A percentile compares a stretch with the other conserved stretches of the same genome.
These are phyloP conservation scores for Afroboletus lepidellus DNA, from an alignment of 1,284 basidiomycete species.

Conservation along the genomic window DNA sequence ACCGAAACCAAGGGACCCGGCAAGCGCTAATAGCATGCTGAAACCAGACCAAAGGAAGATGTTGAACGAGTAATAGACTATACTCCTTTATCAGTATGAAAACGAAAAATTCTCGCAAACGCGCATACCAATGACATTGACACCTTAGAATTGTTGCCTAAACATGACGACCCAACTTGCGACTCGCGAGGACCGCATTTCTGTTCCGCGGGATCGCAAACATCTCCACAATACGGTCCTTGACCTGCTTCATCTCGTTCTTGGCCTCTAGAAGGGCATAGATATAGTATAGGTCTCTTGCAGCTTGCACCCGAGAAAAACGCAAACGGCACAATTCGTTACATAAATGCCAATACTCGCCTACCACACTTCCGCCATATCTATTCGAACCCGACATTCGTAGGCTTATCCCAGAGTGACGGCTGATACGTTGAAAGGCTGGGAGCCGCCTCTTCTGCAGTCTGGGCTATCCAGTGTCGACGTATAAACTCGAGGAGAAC, in stretches of 20 bases:
- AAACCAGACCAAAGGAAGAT: slow-evolving; percentile 64
- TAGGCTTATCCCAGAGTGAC: too few relatives aligned
- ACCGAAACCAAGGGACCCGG: slow-evolving; percentile 73
- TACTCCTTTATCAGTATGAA: slow-evolving; percentile 44
- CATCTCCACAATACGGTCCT: slow-evolving; percentile 58
- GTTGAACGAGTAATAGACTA: slow-evolving; percentile 69
- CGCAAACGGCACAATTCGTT: slow-evolving; percentile 64
- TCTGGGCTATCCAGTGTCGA: too few relatives aligned
- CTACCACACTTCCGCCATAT: too few relatives aligned
- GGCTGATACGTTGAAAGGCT: too few relatives aligned
- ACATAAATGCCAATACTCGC: too few relatives aligned
- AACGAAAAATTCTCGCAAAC: slow-evolving; percentile 49
- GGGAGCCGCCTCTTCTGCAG: too few relatives aligned
- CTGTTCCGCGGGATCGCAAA: slow-evolving; percentile 75
- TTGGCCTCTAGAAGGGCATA: slow-evolving; percentile 70
- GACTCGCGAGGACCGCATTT: slow-evolving; percentile 71
- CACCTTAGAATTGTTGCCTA: slow-evolving; percentile 63
- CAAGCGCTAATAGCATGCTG: slow-evolving; percentile 46
- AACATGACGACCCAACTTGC: slow-evolving; percentile 73
- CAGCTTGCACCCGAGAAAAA: slow-evolving; percentile 70
- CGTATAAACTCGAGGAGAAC: slow-evolving; percentile 59
- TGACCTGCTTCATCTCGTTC: slow-evolving; percentile 49
- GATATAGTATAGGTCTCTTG: slow-evolving; percentile 72
- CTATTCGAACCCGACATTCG: too few relatives aligned
- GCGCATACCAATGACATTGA: slow-evolving; percentile 59